Percentiles rank a stretch among this genome's conserved stretches.
Conservation (phyloP, 169 alveolate species). For the Eimeria tenella region DNA sequence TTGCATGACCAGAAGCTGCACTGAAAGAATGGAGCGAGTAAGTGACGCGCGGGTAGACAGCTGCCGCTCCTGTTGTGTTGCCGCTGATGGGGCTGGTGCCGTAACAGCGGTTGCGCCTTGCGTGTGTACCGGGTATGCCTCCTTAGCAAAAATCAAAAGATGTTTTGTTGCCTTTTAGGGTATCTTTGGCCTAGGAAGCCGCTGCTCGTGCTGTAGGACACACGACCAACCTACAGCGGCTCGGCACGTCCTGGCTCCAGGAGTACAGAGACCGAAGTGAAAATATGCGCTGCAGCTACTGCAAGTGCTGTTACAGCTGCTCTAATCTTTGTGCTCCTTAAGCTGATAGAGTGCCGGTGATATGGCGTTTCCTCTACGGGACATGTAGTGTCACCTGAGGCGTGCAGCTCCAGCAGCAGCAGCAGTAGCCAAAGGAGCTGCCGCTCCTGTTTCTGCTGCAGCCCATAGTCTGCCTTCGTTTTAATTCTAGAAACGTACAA, state of each 20-base stretch:
- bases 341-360: neutral
- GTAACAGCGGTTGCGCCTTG: neutral
- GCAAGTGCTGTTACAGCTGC: slow-evolving; percentile 13
- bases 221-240: too few relatives aligned
- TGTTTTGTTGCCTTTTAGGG: too few relatives aligned
- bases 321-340: neutral
- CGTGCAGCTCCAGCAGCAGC: neutral
- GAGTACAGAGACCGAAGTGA: too few relatives aligned
- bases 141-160: too few relatives aligned
- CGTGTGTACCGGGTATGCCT: too few relatives aligned
- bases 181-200: neutral
- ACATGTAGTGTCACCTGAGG: neutral
- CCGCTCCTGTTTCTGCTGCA: neutral
- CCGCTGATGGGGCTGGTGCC: neutral
- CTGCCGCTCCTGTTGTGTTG: neutral
- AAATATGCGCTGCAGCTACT: neutral
- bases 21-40: neutral
- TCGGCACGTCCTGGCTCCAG: too few relatives aligned
- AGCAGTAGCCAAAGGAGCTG: neutral
- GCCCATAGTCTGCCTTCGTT: neutral
- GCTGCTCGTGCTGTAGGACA: neutral
- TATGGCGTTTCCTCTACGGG: too few relatives aligned
- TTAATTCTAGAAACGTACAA: too few relatives aligned
- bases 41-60: neutral
- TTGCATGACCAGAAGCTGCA: neutral